A percentile compares a stretch with the other conserved stretches of the same genome.
Evolutionary conservation across 129 eudicot species (phyloP).

Genomic region (Centella asiatica): DNA sequence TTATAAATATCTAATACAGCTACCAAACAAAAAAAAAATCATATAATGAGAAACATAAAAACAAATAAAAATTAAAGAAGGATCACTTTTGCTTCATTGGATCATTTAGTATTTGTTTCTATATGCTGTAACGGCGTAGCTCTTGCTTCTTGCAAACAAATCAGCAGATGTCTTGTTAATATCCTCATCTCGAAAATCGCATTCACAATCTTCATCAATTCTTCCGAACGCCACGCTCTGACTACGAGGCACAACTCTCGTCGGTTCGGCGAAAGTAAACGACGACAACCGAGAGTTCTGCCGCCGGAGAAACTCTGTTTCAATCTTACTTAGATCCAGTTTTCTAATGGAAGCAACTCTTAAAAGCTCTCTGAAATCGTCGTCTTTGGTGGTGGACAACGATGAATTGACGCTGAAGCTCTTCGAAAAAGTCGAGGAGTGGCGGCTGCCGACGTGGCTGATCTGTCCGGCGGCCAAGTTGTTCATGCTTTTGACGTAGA

Average conservation of each 20-base stretch:
- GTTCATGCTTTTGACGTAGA: slow-evolving; percentile 19
- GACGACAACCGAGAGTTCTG: too few relatives aligned
- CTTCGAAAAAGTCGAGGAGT: slow-evolving; percentile 21
- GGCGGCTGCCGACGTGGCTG: slow-evolving; percentile 6
- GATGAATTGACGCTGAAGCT: slow-evolving; percentile 21
- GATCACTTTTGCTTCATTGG: too few relatives aligned
- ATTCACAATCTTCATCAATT: slow-evolving; percentile 32
- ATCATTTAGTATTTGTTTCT: too few relatives aligned
- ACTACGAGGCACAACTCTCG: slow-evolving; percentile 19
- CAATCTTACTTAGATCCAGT: not conserved
- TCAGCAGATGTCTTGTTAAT: not conserved
- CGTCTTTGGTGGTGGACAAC: slow-evolving; percentile 7
- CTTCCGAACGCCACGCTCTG: slow-evolving; percentile 25
- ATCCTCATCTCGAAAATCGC: slow-evolving; percentile 16
- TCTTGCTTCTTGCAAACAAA: slow-evolving; percentile 12
- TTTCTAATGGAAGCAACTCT: slow-evolving; percentile 26
- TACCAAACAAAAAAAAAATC: too few relatives aligned
- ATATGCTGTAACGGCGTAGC: too few relatives aligned
- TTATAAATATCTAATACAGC: too few relatives aligned
- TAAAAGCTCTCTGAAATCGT: slow-evolving; percentile 28
- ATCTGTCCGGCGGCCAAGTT: slow-evolving; percentile 12
- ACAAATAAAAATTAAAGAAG: too few relatives aligned
- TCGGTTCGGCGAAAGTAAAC: not conserved
- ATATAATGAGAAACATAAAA: too few relatives aligned
- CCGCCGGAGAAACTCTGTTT: not conserved